Conservation (phyloP, 2,329 filamentous ascomycete species). For the Calcarisporium arbuscula region DNA sequence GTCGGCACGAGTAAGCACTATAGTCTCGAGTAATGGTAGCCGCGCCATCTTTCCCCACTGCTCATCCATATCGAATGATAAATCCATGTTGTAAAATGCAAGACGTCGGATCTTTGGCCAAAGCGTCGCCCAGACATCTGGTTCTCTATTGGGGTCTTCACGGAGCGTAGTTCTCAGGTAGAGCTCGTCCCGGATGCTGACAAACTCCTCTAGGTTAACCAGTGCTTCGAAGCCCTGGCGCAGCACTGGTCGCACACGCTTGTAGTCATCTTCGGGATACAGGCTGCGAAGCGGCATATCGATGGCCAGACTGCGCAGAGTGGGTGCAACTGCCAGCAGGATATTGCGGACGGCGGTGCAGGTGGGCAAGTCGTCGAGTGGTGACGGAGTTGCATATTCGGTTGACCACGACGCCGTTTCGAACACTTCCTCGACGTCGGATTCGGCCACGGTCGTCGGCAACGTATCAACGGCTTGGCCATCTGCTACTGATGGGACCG, state of each 20-base stretch:
- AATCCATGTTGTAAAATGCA: constrained; percentile 9
- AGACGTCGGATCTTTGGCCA: constrained; percentile 17
- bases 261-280: not conserved
- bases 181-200: constrained; percentile 16
- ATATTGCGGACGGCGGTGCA: constrained; percentile 3
- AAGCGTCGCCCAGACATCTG: constrained; percentile 8
- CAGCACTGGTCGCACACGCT: constrained; percentile 5
- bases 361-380: not conserved
- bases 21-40: constrained; percentile 3
- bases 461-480: too few relatives aligned
- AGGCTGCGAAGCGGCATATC: constrained; percentile 16
- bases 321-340: constrained; percentile 2
- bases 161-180: too few relatives aligned
- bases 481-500: too few relatives aligned
- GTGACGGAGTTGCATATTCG: too few relatives aligned
- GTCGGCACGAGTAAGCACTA: constrained; percentile 6
- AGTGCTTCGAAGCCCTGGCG: constrained; percentile 13
- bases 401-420: too few relatives aligned
- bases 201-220: constrained; percentile 16
- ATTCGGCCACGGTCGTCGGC: too few relatives aligned
- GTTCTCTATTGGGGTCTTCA: too few relatives aligned
- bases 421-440: too few relatives aligned
- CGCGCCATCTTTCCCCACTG: constrained; percentile 5
- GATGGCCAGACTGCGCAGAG: constrained; percentile 8
- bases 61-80: rapidly evolving